A percentile compares a stretch with the other conserved stretches of the same genome.
Conservation (phyloP, 495 filamentous ascomycete species). For the Penicillium steckii region DNA sequence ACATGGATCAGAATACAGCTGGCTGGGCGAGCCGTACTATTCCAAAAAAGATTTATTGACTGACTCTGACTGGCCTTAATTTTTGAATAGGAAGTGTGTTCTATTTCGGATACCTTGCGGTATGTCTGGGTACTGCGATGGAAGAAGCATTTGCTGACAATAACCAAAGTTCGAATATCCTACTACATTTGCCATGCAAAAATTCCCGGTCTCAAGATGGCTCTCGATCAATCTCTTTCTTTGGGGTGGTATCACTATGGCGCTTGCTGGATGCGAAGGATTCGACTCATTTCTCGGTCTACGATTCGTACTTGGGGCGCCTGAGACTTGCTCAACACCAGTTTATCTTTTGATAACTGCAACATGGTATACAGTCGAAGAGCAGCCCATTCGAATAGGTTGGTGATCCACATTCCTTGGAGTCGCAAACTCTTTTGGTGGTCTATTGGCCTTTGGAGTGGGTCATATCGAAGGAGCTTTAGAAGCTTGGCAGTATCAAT, state of each 20-base stretch:
- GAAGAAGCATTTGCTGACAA: background rate
- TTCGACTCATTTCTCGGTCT: constrained; percentile 1
- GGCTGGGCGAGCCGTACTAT: constrained; percentile 29
- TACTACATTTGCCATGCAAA: constrained; percentile 7
- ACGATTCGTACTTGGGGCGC: constrained; percentile 23
- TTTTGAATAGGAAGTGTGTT: constrained; percentile 30
- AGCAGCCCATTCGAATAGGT: constrained; percentile 30
- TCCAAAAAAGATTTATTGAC: background rate
- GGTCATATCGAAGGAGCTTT: constrained; percentile 6
- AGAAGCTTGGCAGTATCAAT: constrained; percentile 41
- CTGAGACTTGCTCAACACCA: constrained; percentile 27
- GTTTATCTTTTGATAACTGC: constrained; percentile 30
- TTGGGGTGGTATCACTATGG: constrained; percentile 8
- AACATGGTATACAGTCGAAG: constrained; percentile 30
- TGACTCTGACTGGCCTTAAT: background rate
- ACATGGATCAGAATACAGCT: constrained; percentile 46
- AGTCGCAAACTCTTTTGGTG: constrained; percentile 12
- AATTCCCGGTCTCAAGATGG: constrained; percentile 5
- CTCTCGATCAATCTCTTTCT: constrained; percentile 3
- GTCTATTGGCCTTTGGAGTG: constrained; percentile 15
- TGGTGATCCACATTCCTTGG: constrained; percentile 25
- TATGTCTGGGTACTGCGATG: background rate
- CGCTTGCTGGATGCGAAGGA: constrained; percentile 1
- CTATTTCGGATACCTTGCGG: constrained; percentile 52
- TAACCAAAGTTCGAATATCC: constrained; percentile 8